phyloP scores from a whole-genome alignment of 2,329 filamentous ascomycete species.

The Lachnellula arida region DNA sequence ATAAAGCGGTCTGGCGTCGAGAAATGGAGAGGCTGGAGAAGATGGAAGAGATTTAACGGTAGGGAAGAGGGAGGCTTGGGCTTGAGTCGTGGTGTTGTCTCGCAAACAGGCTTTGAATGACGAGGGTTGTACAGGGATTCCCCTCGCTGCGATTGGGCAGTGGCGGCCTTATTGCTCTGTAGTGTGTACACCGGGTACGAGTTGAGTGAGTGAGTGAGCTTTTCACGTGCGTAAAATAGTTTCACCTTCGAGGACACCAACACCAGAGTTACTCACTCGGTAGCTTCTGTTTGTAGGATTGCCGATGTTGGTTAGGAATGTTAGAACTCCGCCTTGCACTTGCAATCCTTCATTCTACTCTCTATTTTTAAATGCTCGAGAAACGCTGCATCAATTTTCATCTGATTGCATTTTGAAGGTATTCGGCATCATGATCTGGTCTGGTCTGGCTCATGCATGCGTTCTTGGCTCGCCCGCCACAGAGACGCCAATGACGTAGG shows the following conservation, averaged over 20 bases:
- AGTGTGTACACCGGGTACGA: too few relatives aligned
- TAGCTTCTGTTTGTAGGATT: too few relatives aligned
- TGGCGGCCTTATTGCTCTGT: not conserved
- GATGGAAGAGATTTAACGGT: conserved; percentile 17
- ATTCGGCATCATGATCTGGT: not conserved
- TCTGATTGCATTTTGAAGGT: not conserved
- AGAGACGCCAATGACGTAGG: conserved; percentile 13
- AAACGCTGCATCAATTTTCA: not conserved
- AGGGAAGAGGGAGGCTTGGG: conserved; percentile 2
- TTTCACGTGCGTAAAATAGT: not conserved
- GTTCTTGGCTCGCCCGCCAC: conserved; percentile 4
- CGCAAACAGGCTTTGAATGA: conserved; percentile 14
- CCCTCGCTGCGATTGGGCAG: conserved; percentile 10
- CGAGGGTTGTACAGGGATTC: conserved; percentile 4
- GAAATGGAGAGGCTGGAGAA: conserved; percentile 12
- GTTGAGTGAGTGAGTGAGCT: not conserved
- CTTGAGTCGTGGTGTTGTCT: not conserved
- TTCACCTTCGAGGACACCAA: too few relatives aligned
- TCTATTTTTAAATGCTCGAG: not conserved
- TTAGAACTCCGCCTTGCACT: not conserved
- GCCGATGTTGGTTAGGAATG: not conserved
- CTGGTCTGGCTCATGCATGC: not conserved
- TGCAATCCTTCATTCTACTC: not conserved
- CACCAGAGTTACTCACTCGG: too few relatives aligned
- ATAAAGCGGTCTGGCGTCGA: too few relatives aligned